Base-by-base conservation (phyloP, 1,284 basidiomycete species). In the Tylopilus orsonianus region DNA sequence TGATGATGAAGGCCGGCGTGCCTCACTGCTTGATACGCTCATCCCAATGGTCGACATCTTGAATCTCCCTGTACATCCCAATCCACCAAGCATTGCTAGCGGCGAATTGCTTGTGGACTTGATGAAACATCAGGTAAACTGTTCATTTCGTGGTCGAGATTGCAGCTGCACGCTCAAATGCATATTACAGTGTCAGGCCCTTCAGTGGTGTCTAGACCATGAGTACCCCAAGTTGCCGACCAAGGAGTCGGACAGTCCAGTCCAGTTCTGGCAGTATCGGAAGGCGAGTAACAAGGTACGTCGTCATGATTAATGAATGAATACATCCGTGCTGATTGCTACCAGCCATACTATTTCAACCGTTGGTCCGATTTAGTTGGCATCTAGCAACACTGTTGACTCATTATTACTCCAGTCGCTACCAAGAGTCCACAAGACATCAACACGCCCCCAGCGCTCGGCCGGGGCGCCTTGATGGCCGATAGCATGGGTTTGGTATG, bases 261-360 rank as follows among this genome's bases (percentile, higher is more conserved):
- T 92, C 0, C 93, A 95, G 66, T 93, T 96, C 60, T 96, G 93
- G 93, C 79, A 87, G 57, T 68, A 81, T 19, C 78, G 74, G 57
- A 82, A 79, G 58, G 73, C 67, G 26, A 73, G 73, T 0, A 62
- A 67, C 18, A 81, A 80, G 72, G 83, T 82, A 53, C 23, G 71
- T 59, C 42, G 18, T 36, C 34, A 12, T 38, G 13, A 22, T 39
- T 29, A 9, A 36, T n/a, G 8, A 33, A 20, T 2, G 22, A 16
- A 8, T 44, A 19, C 20, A 3, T 33, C 18, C 4, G 13, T 9
- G 16, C 30, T 54, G 9, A 48, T 48, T 32, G 36, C 32, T 8
- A 0, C 20, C 43, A 85, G 83, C 43, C 70, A 2, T 83, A 79
- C 59, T 90, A 85, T 54, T 86, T 77, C 64, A 87, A 87, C 56